Evolutionary conservation across 2,329 filamentous ascomycete species (phyloP), one percentile per base, ranked within the genome.

Genomic region (Botryotinia narcissicola): DNA sequence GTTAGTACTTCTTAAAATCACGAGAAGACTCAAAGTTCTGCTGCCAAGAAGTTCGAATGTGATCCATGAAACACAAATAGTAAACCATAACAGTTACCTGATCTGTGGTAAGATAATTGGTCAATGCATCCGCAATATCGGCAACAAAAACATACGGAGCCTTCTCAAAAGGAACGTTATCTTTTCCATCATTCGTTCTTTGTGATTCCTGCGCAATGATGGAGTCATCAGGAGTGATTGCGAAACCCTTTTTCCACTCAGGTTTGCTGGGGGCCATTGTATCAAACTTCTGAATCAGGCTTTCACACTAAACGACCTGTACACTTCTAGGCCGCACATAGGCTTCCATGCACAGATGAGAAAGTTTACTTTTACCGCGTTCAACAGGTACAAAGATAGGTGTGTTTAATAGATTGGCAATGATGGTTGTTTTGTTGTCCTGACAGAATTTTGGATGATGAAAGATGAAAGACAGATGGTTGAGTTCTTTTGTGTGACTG

Each of bases 151-250:
- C 25, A 12, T 6, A 7, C 37, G 48, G 35, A 54, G 46, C 46
- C n/a, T 42, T 62, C 22, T 64, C 12, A 57, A 25, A 10, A 20
- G 18, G 35, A 69, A 29, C 25, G 22, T 29, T 9, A 16, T 66
- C 20, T 35, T 48, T n/a, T 42, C 12, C 44, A 48, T 48, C 9
- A 18, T 25, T n/a, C 5, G 3, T 69, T 57, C n/a, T 57, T 57
- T 37, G 48, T 57, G 51, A 32, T 20, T 69, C 66, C 48, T 57
- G 35, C 57, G 64, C 64, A 68, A 68, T 57, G n/a, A 69, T 14
- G 18, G 54, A 69, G 12, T 25, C 32, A 10, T 44, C 51, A 18
- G 48, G 66, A 44, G 32, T 69, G 25, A 44, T 69, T 25, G 48
- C n/a, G 20, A 69, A 57, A 32, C 6, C 14, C n/a, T 18, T 57